Conservation (phyloP, 345 rosid species). For the Eucalyptus brandiana region DNA sequence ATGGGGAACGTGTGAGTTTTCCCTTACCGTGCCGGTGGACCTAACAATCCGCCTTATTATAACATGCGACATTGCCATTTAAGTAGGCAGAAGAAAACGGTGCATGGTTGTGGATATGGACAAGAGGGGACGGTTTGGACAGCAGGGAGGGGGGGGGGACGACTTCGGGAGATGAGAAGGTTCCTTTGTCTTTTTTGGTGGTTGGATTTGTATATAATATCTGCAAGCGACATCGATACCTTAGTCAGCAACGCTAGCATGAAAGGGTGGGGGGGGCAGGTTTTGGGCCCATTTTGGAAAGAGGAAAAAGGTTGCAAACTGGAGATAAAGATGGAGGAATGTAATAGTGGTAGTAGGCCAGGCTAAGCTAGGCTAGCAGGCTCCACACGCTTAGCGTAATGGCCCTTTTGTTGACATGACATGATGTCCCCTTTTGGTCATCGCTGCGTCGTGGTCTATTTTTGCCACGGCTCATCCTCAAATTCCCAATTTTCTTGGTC, state of each 20-base stretch:
- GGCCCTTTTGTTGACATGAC: background rate
- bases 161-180: background rate
- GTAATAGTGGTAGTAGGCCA: background rate
- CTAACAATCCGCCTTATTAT: background rate
- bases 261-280: background rate
- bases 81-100: background rate
- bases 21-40: background rate
- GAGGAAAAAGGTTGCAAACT: background rate
- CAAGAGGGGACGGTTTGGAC: background rate
- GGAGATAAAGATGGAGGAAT: background rate
- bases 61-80: background rate
- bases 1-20: background rate
- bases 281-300: background rate
- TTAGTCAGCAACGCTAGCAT: background rate
- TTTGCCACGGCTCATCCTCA: background rate
- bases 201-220: background rate
- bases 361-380: background rate
- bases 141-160: background rate
- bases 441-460: background rate
- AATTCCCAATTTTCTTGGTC: background rate
- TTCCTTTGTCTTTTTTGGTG: background rate
- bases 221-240: background rate
- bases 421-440: background rate
- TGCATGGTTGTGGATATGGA: background rate
- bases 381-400: background rate